A percentile compares a stretch with the other conserved stretches of the same genome.
These are phyloP conservation scores for Monosporascus sp. DNA, from an alignment of 2,329 filamentous ascomycete genomes.

Conservation along the genomic window DNA sequence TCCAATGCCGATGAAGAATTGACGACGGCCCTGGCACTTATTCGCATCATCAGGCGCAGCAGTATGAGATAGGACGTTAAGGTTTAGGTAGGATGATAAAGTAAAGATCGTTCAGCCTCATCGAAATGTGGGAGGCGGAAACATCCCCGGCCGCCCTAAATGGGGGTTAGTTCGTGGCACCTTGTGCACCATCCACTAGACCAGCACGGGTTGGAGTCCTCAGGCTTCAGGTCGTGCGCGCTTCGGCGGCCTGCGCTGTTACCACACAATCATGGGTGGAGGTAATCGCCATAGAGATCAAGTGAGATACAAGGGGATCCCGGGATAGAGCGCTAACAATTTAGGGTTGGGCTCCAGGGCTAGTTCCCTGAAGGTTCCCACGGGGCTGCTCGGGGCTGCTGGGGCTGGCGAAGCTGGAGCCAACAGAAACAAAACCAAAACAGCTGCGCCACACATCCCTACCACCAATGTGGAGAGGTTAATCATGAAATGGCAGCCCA, in stretches of 20 bases:
- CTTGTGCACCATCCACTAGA: neutral
- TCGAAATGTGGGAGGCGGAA: neutral
- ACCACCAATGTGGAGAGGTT: constrained; percentile 6
- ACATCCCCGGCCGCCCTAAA: neutral
- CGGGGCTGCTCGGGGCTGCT: too few relatives aligned
- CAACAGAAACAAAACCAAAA: neutral
- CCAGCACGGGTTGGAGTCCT: too few relatives aligned
- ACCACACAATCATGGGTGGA: constrained; percentile 1
- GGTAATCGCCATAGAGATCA: neutral
- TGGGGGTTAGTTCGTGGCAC: neutral
- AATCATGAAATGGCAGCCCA: neutral
- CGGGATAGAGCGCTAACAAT: constrained; percentile 13
- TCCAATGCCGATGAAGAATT: neutral
- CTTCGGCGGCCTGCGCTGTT: constrained; percentile 3
- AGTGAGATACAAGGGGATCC: neutral
- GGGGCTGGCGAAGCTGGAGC: neutral
- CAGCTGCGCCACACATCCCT: constrained; percentile 13
- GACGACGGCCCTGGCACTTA: neutral
- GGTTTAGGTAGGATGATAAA: constrained; percentile 18
- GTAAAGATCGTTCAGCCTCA: constrained; percentile 5
- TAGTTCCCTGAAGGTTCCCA: neutral
- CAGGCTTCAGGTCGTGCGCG: too few relatives aligned
- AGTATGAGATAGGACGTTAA: neutral
- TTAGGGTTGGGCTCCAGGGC: neutral
- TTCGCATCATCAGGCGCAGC: neutral